Conservation (phyloP, 2,329 filamentous ascomycete species). For the Calcarisporium arbuscula region DNA sequence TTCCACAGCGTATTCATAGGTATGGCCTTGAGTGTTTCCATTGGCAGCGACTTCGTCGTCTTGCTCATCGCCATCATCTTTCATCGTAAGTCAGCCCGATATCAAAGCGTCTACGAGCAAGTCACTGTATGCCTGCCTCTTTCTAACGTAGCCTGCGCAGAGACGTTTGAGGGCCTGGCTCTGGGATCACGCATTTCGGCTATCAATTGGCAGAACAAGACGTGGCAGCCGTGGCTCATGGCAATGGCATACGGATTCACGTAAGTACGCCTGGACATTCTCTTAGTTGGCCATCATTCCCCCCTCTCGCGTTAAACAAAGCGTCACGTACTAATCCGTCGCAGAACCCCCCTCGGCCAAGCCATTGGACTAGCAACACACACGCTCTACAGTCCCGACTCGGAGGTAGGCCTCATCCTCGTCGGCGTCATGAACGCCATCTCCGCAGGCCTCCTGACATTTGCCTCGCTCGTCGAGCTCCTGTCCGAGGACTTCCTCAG, state of each 20-base stretch:
- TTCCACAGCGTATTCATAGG: constrained; percentile 68
- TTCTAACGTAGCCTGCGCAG: constrained; percentile 14
- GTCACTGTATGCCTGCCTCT: no score
- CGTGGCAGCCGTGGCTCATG: constrained; percentile 48
- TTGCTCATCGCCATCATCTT: constrained; percentile 73
- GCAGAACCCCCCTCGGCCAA: constrained; percentile 64
- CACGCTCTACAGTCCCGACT: constrained; percentile 61
- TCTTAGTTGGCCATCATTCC: not conserved
- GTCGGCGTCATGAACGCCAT: constrained; percentile 72
- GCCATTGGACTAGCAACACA: constrained; percentile 66
- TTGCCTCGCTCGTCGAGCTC: constrained; percentile 65
- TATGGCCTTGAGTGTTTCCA: constrained; percentile 74
- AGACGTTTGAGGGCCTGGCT: constrained; percentile 51
- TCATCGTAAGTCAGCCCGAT: constrained; percentile 42
- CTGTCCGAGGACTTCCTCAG: constrained; percentile 66
- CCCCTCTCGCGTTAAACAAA: not conserved
- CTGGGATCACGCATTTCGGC: constrained; percentile 58
- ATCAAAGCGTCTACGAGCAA: no score
- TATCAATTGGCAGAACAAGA: constrained; percentile 35
- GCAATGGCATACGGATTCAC: constrained; percentile 51
- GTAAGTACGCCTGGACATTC: constrained; percentile 23
- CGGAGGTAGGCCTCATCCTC: constrained; percentile 59
- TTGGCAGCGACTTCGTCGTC: constrained; percentile 70
- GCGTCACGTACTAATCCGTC: not conserved
- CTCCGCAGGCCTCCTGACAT: constrained; percentile 63